phyloP scores from a whole-genome alignment of 306 rosid genomes.

The Trichosanthes truncata region DNA sequence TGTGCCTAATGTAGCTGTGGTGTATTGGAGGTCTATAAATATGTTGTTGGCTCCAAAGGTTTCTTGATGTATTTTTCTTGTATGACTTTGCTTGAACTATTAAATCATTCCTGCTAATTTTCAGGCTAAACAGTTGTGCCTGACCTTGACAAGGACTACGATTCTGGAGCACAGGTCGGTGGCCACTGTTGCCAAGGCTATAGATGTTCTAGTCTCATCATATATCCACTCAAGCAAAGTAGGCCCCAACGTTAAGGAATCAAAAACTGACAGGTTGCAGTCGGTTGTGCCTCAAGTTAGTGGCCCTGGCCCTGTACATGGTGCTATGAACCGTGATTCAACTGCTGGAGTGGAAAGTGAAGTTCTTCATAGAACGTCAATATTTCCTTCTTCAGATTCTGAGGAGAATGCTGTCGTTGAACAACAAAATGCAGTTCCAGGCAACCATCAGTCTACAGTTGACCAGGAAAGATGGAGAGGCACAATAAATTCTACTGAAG shows the following conservation, averaged over 20 bases:
- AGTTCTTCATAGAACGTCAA: constrained; percentile 23
- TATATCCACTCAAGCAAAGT: constrained; percentile 58
- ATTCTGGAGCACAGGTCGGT: constrained; percentile 82
- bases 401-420: constrained; percentile 41
- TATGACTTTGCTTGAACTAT: neutral
- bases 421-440: constrained; percentile 22
- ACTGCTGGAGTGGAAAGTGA: constrained; percentile 33
- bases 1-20: neutral
- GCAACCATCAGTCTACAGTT: constrained; percentile 23
- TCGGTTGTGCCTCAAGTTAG: constrained; percentile 37
- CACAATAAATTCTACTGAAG: constrained; percentile 35
- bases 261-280: constrained; percentile 46
- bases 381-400: constrained; percentile 43
- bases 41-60: neutral
- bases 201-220: constrained; percentile 66
- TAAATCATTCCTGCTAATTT: constrained; percentile 18
- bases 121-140: constrained; percentile 90
- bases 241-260: constrained; percentile 43
- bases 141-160: constrained; percentile 56
- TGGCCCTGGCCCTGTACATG: constrained; percentile 28
- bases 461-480: constrained; percentile 24
- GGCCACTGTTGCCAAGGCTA: constrained; percentile 59
- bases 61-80: neutral
- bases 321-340: constrained; percentile 32
- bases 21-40: neutral